These are phyloP conservation scores for fission yeast (Schizosaccharomyces pombe) DNA, from an alignment of 805 yeast species.

Conservation along the genomic window DNA sequence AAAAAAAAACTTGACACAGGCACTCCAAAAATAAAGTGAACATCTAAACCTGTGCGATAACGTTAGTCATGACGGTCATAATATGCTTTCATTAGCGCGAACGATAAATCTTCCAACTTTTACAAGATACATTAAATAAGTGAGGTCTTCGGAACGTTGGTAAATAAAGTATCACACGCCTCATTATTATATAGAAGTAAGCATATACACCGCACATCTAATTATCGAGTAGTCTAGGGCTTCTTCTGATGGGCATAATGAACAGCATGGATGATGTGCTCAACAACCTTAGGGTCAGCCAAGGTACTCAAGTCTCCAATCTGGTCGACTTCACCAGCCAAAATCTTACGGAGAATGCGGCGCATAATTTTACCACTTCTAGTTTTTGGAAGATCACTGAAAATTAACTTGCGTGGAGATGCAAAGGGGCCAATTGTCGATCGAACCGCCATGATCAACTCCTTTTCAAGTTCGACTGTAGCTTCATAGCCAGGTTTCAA, in stretches of 20 bases:
- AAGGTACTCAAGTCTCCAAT: constrained; percentile 81
- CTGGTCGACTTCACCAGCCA: constrained; percentile 76
- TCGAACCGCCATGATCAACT: constrained; percentile 69
- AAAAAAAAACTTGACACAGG: too few species aligned
- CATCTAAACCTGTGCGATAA: too few species aligned
- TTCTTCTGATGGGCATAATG: constrained; percentile 12
- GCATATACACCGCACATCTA: neutral
- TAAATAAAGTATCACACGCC: too few species aligned
- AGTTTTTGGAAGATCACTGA: constrained; percentile 88
- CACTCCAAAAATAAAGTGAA: too few species aligned
- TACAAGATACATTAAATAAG: too few species aligned
- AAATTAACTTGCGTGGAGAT: constrained; percentile 75
- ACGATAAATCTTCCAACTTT: too few species aligned
- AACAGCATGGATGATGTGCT: constrained; percentile 47
- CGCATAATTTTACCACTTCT: constrained; percentile 98
- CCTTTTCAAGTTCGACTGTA: constrained; percentile 28
- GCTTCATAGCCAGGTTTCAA: constrained; percentile 31
- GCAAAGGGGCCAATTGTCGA: constrained; percentile 84
- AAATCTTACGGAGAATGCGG: constrained; percentile 81
- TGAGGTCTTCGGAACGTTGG: too few species aligned
- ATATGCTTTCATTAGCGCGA: too few species aligned
- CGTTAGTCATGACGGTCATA: too few species aligned
- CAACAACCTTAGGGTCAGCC: constrained; percentile 68
- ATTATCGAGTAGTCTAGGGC: neutral
- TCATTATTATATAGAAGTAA: too few species aligned